Conservation (phyloP, 768 basidiomycete genomes). For the Tulasnella sp. region DNA sequence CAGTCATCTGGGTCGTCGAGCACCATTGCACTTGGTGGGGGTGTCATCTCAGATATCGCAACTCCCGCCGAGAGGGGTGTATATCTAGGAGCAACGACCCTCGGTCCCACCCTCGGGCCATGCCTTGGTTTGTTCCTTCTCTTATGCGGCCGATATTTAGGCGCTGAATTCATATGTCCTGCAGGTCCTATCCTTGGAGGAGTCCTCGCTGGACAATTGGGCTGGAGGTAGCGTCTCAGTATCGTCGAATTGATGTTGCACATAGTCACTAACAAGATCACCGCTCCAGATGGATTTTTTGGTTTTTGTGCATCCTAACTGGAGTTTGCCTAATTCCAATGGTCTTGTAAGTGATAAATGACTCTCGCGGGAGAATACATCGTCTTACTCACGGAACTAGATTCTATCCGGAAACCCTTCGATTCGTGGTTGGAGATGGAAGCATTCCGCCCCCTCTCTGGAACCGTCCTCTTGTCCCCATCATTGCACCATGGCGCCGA, state of each 20-base stretch:
- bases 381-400: neutral
- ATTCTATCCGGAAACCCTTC: constrained; percentile 40
- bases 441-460: constrained; percentile 32
- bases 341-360: constrained; percentile 36
- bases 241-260: constrained; percentile 7
- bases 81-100: constrained; percentile 54
- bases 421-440: constrained; percentile 34
- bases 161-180: neutral
- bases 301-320: constrained; percentile 55
- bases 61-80: constrained; percentile 68
- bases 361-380: neutral
- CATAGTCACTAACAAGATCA: neutral
- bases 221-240: neutral
- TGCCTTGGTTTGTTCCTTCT: constrained; percentile 29
- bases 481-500: constrained; percentile 31
- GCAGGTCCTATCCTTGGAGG: constrained; percentile 22
- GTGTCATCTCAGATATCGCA: constrained; percentile 75
- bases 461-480: constrained; percentile 40
- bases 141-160: neutral
- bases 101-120: constrained; percentile 19
- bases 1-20: constrained; percentile 79
- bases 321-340: constrained; percentile 49
- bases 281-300: constrained; percentile 54
- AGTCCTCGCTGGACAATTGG: constrained; percentile 6
- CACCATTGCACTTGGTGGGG: constrained; percentile 71